Percentiles rank a stretch among this genome's conserved stretches.
Evolutionary conservation across 441 rosid genomes (phyloP).

Genomic region (Pelargonium myrrhifolium): DNA sequence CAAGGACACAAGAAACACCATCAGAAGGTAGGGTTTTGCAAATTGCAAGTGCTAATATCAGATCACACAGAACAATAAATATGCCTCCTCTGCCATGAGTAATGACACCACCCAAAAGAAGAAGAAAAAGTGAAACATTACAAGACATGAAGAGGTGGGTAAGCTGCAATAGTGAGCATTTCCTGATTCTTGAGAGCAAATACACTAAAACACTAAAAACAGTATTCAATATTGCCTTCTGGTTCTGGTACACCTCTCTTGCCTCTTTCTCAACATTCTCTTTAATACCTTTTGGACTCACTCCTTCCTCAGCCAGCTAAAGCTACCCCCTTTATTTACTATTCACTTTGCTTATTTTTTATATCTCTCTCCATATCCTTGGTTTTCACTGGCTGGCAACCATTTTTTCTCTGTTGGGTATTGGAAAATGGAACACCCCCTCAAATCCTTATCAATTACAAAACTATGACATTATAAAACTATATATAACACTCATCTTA

Average conservation of each 20-base stretch:
- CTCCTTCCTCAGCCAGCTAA: constrained; percentile 17
- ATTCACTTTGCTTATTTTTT: constrained; percentile 12
- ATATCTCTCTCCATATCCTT: constrained; percentile 21
- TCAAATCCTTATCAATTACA: constrained; percentile 17
- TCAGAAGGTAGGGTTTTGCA: constrained; percentile 13
- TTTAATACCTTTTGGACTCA: constrained; percentile 8
- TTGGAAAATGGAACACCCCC: constrained; percentile 35
- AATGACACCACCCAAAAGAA: not conserved
- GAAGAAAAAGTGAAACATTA: not conserved
- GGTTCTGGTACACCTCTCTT: not conserved
- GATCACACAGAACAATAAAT: not conserved
- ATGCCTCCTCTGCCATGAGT: not conserved
- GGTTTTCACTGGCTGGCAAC: constrained; percentile 22
- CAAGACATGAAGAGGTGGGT: not conserved
- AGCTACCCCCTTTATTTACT: constrained; percentile 26
- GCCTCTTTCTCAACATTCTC: constrained; percentile 31
- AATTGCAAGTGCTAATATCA: too few species aligned
- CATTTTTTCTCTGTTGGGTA: constrained; percentile 15
- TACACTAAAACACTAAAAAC: not conserved
- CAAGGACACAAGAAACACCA: constrained; percentile 50
- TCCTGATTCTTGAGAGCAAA: not conserved
- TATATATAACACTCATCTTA: constrained; percentile 26
- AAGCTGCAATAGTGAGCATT: too few species aligned
- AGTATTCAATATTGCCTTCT: not conserved
- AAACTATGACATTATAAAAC: constrained; percentile 20